A percentile compares a stretch with the other conserved stretches of the same genome.
phyloP scores from a whole-genome alignment of 2,329 filamentous ascomycete species.

The Ceratocystis albifundus region DNA sequence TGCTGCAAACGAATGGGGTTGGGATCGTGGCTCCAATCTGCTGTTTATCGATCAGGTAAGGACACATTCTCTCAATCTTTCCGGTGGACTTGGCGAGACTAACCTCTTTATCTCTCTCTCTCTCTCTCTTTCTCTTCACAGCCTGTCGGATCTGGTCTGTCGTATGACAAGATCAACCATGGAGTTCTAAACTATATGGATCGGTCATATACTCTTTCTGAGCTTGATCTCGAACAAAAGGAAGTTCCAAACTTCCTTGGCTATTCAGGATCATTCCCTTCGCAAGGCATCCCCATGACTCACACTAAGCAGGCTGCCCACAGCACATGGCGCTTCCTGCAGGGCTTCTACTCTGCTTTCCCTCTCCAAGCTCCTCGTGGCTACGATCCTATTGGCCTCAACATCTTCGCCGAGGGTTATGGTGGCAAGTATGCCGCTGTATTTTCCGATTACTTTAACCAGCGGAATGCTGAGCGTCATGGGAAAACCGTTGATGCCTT shows the following conservation, averaged over 20 bases:
- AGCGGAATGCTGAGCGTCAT: conserved; percentile 45
- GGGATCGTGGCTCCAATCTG: conserved; percentile 47
- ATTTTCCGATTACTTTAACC: conserved; percentile 47
- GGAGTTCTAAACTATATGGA: conserved; percentile 43
- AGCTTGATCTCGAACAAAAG: conserved; percentile 32
- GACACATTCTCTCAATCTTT: conserved; percentile 29
- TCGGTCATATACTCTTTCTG: conserved; percentile 28
- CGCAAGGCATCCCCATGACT: conserved; percentile 37
- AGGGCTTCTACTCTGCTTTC: conserved; percentile 48
- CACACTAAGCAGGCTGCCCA: conserved; percentile 46
- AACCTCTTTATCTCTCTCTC: not conserved
- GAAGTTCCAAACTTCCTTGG: conserved; percentile 27
- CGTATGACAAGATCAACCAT: conserved; percentile 53
- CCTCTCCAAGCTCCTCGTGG: conserved; percentile 39
- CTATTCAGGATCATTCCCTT: conserved; percentile 21
- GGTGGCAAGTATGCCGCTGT: conserved; percentile 58
- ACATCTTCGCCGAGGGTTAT: conserved; percentile 59
- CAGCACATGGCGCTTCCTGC: conserved; percentile 54
- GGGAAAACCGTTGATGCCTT: too few species aligned
- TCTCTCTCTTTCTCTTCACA: not conserved
- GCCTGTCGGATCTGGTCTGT: conserved; percentile 60
- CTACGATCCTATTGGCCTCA: conserved; percentile 31
- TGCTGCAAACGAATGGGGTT: conserved; percentile 49
- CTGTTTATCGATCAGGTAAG: conserved; percentile 43
- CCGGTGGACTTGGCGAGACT: conserved; percentile 30